Evolutionary conservation across 2,329 filamentous ascomycete genomes (phyloP).

Genomic region (Juglanconis oblonga): DNA sequence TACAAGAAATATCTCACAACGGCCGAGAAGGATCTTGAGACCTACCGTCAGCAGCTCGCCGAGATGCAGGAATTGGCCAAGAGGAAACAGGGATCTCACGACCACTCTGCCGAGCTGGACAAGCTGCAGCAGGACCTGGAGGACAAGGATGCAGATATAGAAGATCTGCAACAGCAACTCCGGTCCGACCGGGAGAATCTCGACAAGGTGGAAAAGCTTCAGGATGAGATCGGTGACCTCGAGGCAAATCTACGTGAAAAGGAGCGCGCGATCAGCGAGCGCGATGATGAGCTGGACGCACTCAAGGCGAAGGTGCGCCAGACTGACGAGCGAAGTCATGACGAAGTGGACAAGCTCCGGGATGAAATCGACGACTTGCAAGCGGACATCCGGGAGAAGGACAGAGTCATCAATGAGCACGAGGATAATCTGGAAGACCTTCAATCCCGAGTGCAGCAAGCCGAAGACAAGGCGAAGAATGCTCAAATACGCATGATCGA

Average conservation of each 20-base stretch:
- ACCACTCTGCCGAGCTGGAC: slow-evolving; percentile 59
- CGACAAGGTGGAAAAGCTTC: slow-evolving; percentile 63
- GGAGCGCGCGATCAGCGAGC: slow-evolving; percentile 68
- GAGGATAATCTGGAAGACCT: slow-evolving; percentile 51
- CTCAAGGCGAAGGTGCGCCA: slow-evolving; percentile 55
- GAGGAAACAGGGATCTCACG: slow-evolving; percentile 70
- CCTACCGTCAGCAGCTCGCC: slow-evolving; percentile 75
- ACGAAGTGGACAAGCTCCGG: slow-evolving; percentile 36
- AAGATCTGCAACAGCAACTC: slow-evolving; percentile 58
- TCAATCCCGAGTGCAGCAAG: slow-evolving; percentile 43
- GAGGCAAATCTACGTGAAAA: slow-evolving; percentile 75
- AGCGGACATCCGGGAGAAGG: slow-evolving; percentile 53
- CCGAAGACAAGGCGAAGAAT: slow-evolving; percentile 58
- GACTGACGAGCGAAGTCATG: slow-evolving; percentile 40
- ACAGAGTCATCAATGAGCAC: slow-evolving; percentile 54
- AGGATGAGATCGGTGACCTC: slow-evolving; percentile 71
- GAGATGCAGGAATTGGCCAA: slow-evolving; percentile 82
- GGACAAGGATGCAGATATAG: slow-evolving; percentile 57
- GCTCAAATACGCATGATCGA: slow-evolving; percentile 49
- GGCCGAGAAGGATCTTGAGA: slow-evolving; percentile 83
- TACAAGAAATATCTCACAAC: slow-evolving; percentile 81
- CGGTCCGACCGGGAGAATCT: slow-evolving; percentile 54
- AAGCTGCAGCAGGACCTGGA: slow-evolving; percentile 55
- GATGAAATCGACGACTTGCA: slow-evolving; percentile 55
- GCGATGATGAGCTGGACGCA: slow-evolving; percentile 71